Percentiles rank a stretch among this genome's conserved stretches.
Conservation (phyloP, 2,329 filamentous ascomycete genomes). For the Aspergillus hiratsukae region DNA sequence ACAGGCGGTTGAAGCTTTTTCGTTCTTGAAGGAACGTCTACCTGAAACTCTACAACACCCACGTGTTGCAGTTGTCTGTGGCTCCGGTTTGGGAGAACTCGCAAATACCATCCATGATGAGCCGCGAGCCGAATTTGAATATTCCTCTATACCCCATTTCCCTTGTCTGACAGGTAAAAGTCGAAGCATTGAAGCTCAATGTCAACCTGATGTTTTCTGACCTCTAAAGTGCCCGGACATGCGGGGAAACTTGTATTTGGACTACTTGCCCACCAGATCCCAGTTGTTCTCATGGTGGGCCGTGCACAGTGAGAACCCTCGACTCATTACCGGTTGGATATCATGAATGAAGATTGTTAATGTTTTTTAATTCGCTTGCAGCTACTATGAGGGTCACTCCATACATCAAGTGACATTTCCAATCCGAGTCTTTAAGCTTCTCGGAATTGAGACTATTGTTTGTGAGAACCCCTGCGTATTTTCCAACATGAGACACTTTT, state of each 20-base stretch:
- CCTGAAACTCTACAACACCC: constrained; percentile 49
- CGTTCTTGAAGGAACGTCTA: constrained; percentile 48
- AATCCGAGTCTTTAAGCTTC: constrained; percentile 58
- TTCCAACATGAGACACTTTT: neutral
- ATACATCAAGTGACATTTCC: constrained; percentile 62
- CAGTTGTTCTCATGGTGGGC: constrained; percentile 61
- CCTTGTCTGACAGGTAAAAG: constrained; percentile 54
- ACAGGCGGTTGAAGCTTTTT: constrained; percentile 46
- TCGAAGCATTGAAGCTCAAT: neutral
- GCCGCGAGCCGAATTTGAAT: constrained; percentile 51
- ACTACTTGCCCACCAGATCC: constrained; percentile 51
- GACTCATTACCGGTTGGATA: neutral
- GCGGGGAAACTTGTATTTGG: constrained; percentile 63
- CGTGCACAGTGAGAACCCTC: constrained; percentile 54
- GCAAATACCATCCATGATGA: constrained; percentile 51
- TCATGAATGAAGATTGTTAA: constrained; percentile 3
- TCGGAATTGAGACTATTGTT: constrained; percentile 58
- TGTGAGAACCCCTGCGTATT: constrained; percentile 33
- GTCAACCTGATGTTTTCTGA: constrained; percentile 5
- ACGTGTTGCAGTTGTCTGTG: constrained; percentile 60
- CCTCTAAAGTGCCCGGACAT: constrained; percentile 51
- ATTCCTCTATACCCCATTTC: constrained; percentile 58
- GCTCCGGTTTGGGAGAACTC: constrained; percentile 60
- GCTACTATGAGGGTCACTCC: constrained; percentile 64
- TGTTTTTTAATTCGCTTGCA: constrained; percentile 21